phyloP scores from a whole-genome alignment of 257 asterid genomes.

The Scutellaria galericulata region DNA sequence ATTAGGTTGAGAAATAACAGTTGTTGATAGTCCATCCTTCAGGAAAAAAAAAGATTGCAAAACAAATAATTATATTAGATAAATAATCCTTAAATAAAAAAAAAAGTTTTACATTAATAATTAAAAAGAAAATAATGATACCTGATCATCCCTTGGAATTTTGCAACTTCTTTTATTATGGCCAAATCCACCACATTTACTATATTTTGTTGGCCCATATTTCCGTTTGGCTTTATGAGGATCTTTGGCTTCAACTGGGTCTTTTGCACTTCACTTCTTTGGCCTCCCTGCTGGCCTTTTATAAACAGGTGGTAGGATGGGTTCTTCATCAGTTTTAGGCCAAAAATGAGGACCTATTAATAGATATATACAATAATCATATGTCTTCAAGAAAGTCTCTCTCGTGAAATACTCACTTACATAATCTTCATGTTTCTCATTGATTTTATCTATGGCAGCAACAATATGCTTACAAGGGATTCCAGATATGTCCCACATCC shows the following conservation, averaged over 20 bases:
- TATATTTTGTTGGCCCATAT: not conserved
- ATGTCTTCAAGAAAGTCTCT: not conserved
- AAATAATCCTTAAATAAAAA: too few relatives aligned
- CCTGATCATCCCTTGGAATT: too few relatives aligned
- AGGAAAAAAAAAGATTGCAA: too few relatives aligned
- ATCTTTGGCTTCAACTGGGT: not conserved
- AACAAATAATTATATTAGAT: too few relatives aligned
- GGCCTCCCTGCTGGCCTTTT: not conserved
- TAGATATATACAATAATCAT: conserved; percentile 8
- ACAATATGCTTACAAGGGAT: too few relatives aligned
- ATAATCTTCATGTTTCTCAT: not conserved
- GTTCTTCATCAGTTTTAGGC: conserved; percentile 8
- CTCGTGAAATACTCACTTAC: not conserved
- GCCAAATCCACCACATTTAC: not conserved
- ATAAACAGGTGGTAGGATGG: not conserved
- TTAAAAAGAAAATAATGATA: too few relatives aligned
- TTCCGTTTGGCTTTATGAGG: not conserved
- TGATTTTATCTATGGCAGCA: too few relatives aligned
- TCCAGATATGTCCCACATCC: not conserved
- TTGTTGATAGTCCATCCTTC: too few relatives aligned
- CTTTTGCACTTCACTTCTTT: not conserved
- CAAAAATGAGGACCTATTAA: not conserved
- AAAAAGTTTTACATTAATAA: too few relatives aligned
- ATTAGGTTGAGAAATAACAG: too few relatives aligned
- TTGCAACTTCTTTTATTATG: too few relatives aligned